These are phyloP conservation scores for Dittrichia graveolens DNA, from an alignment of 129 eudicot species.

Conservation along the genomic window DNA sequence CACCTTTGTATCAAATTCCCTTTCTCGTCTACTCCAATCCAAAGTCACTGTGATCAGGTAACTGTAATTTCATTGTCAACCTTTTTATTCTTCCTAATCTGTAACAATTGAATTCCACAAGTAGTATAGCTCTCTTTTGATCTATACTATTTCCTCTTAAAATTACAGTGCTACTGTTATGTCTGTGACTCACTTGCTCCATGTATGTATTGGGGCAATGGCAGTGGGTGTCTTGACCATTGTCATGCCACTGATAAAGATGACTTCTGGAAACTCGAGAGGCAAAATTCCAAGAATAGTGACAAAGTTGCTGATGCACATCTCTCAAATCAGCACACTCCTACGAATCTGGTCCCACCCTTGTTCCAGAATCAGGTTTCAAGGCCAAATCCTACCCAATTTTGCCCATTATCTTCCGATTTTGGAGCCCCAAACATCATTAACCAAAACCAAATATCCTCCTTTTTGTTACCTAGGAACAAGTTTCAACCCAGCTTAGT, in stretches of 20 bases:
- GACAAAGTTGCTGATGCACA: constrained; percentile 29
- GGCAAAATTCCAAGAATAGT: constrained; percentile 45
- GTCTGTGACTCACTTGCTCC: constrained; percentile 95
- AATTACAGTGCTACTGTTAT: constrained; percentile 91
- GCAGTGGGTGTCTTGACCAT: constrained; percentile 50
- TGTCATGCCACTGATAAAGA: constrained; percentile 82
- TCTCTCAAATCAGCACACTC: constrained; percentile 6
- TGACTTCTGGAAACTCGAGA: constrained; percentile 56
- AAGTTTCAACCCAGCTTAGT: constrained; percentile 44
- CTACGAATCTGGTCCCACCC: constrained; percentile 28
- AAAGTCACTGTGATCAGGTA: constrained; percentile 67
- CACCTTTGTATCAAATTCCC: constrained; percentile 79
- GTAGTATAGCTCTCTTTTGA: constrained; percentile 1
- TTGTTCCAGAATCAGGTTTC: constrained; percentile 23
- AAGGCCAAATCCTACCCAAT: constrained; percentile 31
- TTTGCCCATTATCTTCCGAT: constrained; percentile 37
- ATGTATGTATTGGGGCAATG: constrained; percentile 70
- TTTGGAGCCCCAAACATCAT: constrained; percentile 27
- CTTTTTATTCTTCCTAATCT: background rate
- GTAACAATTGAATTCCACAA: background rate
- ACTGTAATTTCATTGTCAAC: background rate
- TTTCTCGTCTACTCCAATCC: constrained; percentile 62
- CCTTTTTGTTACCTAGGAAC: constrained; percentile 33
- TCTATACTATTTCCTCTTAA: background rate
- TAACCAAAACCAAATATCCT: constrained; percentile 38